Conservation (phyloP, 768 basidiomycete species). For the Boletus rufocinnamomeus region DNA sequence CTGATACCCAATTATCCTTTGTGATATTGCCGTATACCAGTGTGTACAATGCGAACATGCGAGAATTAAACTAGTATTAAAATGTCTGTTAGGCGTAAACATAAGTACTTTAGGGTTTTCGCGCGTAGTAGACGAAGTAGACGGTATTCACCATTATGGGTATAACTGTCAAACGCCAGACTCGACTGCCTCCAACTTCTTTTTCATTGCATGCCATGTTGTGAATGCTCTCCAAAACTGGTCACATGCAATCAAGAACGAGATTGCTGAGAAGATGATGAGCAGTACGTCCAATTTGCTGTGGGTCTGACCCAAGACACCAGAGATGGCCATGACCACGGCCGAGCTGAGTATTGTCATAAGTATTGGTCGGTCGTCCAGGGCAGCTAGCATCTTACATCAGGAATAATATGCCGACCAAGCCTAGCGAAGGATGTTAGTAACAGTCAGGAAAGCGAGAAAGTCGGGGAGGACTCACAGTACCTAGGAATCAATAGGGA, state of each 20-base stretch:
- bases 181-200: conserved; percentile 10
- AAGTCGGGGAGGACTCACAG: conserved; percentile 13
- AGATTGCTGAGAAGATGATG: conserved; percentile 17
- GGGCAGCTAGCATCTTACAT: conserved; percentile 12
- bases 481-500: conserved; percentile 8
- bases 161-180: conserved; percentile 14
- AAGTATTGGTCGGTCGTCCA: neutral
- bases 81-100: neutral
- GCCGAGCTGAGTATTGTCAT: conserved; percentile 16
- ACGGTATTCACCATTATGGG: conserved; percentile 1
- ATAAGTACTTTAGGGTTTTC: neutral
- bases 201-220: conserved; percentile 15
- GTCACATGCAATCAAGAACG: conserved; percentile 21
- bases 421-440: conserved; percentile 9
- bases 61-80: neutral
- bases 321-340: conserved; percentile 19
- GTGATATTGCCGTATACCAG: neutral
- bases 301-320: conserved; percentile 6
- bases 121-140: neutral
- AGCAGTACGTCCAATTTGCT: conserved; percentile 21
- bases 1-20: neutral
- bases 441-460: neutral
- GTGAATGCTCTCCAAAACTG: conserved; percentile 26
- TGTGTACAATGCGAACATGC: neutral
- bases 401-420: conserved; percentile 24